Evolutionary conservation across 768 basidiomycete species (phyloP).

Genomic region (Hygrocybe punicea): DNA sequence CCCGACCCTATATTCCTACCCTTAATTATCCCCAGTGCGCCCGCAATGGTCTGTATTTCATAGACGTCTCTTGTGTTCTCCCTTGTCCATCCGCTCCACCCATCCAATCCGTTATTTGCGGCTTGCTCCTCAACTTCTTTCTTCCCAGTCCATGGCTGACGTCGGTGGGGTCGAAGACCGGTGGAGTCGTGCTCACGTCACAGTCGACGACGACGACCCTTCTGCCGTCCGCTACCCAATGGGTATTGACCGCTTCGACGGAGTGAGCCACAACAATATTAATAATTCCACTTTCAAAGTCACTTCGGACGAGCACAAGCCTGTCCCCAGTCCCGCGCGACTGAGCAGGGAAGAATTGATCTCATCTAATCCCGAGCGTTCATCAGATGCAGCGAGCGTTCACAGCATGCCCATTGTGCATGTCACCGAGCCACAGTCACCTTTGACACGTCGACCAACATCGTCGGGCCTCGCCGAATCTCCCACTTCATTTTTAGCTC

Average conservation of each 20-base stretch:
- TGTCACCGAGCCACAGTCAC: constrained; percentile 39
- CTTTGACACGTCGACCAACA: constrained; percentile 29
- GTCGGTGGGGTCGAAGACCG: constrained; percentile 28
- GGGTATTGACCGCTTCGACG: constrained; percentile 24
- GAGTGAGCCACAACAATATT: no score
- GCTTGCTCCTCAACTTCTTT: not conserved
- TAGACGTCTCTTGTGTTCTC: not conserved
- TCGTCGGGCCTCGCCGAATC: constrained; percentile 30
- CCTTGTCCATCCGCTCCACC: no score
- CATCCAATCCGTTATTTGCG: not conserved
- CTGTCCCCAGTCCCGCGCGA: no score
- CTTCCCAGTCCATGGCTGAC: constrained; percentile 25
- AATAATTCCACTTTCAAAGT: constrained; percentile 8
- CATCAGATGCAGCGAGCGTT: constrained; percentile 51
- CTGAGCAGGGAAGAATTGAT: constrained; percentile 32
- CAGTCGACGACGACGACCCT: constrained; percentile 35
- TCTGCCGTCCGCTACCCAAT: constrained; percentile 14
- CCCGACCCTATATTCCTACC: no score
- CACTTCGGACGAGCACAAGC: constrained; percentile 19
- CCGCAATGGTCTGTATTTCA: not conserved
- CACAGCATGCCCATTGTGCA: constrained; percentile 59
- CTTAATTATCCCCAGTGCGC: no score
- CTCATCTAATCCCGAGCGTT: constrained; percentile 37
- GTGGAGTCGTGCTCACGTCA: constrained; percentile 38
- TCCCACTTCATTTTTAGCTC: constrained; percentile 15